Percentiles rank a stretch among this genome's conserved stretches.
Conservation (phyloP, 2,329 filamentous ascomycete species). For the Fusarium napiforme region DNA sequence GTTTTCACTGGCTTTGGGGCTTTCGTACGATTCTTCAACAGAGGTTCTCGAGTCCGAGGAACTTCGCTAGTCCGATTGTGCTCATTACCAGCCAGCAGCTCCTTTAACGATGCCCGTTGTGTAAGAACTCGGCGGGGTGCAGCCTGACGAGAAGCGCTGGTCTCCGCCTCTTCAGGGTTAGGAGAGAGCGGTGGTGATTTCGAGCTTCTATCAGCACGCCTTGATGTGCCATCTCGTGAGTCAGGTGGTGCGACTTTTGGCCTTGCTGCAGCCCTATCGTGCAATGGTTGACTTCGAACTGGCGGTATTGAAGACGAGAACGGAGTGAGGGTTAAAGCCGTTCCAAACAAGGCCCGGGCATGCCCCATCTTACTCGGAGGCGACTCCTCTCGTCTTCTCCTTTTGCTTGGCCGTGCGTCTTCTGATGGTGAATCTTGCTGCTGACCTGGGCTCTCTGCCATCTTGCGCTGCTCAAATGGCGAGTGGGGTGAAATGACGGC, state of each 20-base stretch:
- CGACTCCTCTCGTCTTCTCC: slow-evolving; percentile 44
- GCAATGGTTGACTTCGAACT: slow-evolving; percentile 29
- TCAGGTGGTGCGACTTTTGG: background rate
- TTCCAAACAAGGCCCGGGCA: slow-evolving; percentile 51
- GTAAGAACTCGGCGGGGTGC: slow-evolving; percentile 20
- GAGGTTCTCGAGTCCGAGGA: background rate
- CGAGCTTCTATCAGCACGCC: background rate
- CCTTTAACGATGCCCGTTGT: slow-evolving; percentile 27
- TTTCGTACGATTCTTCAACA: background rate
- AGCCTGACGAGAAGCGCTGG: background rate
- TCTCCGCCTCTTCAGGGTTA: background rate
- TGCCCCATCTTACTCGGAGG: slow-evolving; percentile 50
- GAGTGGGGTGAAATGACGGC: slow-evolving; percentile 49
- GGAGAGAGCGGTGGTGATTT: slow-evolving; percentile 38
- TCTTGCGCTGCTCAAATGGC: slow-evolving; percentile 49
- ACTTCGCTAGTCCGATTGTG: slow-evolving; percentile 1
- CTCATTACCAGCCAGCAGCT: slow-evolving; percentile 28
- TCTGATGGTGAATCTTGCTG: slow-evolving; percentile 25
- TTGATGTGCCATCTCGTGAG: background rate
- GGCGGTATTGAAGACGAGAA: slow-evolving; percentile 25
- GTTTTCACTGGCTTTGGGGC: background rate
- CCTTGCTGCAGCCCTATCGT: slow-evolving; percentile 35
- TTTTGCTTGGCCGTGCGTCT: slow-evolving; percentile 43
- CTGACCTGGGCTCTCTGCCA: slow-evolving; percentile 26
- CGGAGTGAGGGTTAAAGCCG: slow-evolving; percentile 47